These are phyloP conservation scores for Camellia lanceoleosa DNA, from an alignment of 148 eudicot genomes.

Conservation along the genomic window DNA sequence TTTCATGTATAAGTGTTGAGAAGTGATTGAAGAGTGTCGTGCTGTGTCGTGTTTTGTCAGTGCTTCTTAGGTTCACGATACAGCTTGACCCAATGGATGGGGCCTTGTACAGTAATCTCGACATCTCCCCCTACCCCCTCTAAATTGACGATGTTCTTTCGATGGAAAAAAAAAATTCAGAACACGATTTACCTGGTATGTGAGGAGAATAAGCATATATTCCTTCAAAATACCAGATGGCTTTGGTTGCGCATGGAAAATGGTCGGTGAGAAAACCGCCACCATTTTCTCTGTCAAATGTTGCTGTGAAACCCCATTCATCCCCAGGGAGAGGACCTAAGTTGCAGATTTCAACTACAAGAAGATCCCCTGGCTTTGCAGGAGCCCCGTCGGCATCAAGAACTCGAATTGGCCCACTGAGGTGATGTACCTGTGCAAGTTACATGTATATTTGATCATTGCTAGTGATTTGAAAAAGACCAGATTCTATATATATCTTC, in stretches of 20 bases:
- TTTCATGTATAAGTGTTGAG: no score
- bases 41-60: no score
- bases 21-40: no score
- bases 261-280: conserved; percentile 93
- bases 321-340: conserved; percentile 94
- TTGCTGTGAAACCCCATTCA: conserved; percentile 95
- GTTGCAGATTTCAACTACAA: conserved; percentile 86
- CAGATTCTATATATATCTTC: not conserved
- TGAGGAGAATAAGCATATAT: conserved; percentile 90
- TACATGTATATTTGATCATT: not conserved
- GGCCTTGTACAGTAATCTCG: no score
- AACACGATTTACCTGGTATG: conserved; percentile 60
- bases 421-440: conserved; percentile 68
- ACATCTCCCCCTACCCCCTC: no score
- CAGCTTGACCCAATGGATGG: no score
- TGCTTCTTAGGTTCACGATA: no score
- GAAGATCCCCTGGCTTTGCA: conserved; percentile 81
- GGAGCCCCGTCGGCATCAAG: conserved; percentile 58
- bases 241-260: conserved; percentile 89
- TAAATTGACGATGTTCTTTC: no score
- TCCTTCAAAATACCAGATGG: conserved; percentile 98
- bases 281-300: conserved; percentile 91
- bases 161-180: no score
- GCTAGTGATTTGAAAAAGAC: not conserved
- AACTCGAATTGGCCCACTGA: conserved; percentile 82